Evolutionary conservation across 23 red algal species (phyloP).

Genomic region (Cyanidioschyzon merolae): DNA sequence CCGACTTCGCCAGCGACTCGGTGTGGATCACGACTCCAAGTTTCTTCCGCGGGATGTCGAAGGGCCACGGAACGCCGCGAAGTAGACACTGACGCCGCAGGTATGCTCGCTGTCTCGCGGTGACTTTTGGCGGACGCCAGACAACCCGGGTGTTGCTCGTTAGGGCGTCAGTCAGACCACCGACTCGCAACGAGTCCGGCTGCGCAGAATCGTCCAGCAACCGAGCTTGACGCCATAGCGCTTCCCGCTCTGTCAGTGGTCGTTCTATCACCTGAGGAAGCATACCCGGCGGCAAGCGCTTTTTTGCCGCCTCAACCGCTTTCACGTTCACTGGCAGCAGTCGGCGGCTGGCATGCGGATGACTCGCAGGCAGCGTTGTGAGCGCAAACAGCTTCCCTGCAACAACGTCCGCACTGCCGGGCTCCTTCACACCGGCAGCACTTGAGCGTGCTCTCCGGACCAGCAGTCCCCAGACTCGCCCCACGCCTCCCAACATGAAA

Average conservation of each 20-base stretch:
- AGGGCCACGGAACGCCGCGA: slow-evolving; percentile 7
- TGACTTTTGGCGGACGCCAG: not conserved
- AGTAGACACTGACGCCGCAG: slow-evolving; percentile 8
- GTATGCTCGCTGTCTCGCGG: slow-evolving; percentile 7
- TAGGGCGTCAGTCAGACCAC: not conserved
- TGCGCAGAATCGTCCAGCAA: not conserved
- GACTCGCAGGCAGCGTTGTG: not conserved
- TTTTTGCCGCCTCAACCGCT: not conserved
- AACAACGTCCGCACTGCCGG: too few relatives aligned
- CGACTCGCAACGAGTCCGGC: not conserved
- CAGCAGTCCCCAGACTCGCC: too few relatives aligned
- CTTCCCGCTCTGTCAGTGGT: slow-evolving; percentile 5
- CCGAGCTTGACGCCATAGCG: not conserved
- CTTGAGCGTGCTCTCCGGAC: too few relatives aligned
- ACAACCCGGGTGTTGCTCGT: not conserved
- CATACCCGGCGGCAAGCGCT: slow-evolving; percentile 6
- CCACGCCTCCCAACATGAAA: too few relatives aligned
- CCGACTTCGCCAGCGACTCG: not conserved
- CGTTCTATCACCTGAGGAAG: not conserved
- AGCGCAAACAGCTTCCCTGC: too few relatives aligned
- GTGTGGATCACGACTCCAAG: not conserved
- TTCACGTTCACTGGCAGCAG: not conserved
- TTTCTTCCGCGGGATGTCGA: not conserved
- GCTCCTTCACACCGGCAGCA: too few relatives aligned
- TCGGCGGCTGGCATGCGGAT: not conserved